Evolutionary conservation across 306 rosid species (phyloP), one percentile per base, ranked within the genome.

Genomic region (Rosa multiflora): DNA sequence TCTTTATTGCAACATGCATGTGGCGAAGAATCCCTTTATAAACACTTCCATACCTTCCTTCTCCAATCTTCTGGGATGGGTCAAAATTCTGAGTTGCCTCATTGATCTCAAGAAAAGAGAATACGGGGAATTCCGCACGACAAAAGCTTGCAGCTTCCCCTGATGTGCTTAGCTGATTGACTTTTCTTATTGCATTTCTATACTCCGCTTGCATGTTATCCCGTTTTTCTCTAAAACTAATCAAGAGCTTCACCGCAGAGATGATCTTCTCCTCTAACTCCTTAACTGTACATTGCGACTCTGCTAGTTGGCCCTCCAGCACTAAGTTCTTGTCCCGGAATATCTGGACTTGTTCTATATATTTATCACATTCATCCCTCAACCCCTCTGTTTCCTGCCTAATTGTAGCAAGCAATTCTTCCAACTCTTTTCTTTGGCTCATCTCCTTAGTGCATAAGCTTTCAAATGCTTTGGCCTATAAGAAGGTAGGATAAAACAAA

Each of bases 31-130:
- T 15, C 52, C 98, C 98, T 87, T 81, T 91, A 83, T 92, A 95
- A 79, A 95, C 89, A 81, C 93, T 91, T 82, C 98, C 99, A 80
- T 78, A 85, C 73, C 85, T 88, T 86, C 99, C 99, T 80, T 92
- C 99, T 67, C 90, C 87, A 81, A 95, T 90, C 89, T 93, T 95
- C 98, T 95, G 89, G 77, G 97, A 91, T 32, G 92, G 99, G 70
- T 92, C 98, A 74, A 95, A 91, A 67, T 92, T 84, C 20, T 86
- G 75, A 70, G 97, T 95, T 80, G 96, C 98, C 80, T 92, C 96
- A 46, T 82, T 91, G 83, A 95, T 91, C 86, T 95, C 97, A 72
- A 91, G 44, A 84, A 95, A 95, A 76, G 97, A 91, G 85, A 91
- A 92, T 69, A 83, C 53, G 55, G 99, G 98, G 80, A 91, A 86